phyloP scores from a whole-genome alignment of 179 eudicot genomes.

The Actinidia polygama region DNA sequence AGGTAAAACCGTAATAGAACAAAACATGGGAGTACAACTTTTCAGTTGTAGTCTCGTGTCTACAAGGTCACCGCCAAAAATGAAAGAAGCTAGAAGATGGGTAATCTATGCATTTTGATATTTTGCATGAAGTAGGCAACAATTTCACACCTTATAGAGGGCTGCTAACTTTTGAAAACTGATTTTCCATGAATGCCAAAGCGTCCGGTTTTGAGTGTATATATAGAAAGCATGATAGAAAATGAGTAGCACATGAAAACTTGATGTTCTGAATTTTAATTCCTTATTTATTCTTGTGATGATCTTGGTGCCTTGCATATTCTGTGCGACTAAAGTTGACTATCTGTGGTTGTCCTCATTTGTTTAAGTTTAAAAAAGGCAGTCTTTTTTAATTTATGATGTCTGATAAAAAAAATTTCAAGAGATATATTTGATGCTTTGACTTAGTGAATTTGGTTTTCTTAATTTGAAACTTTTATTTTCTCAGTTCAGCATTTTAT shows the following conservation, averaged over 20 bases:
- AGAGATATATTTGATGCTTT: not conserved
- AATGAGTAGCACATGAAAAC: not conserved
- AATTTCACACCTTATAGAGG: not conserved
- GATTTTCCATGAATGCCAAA: not conserved
- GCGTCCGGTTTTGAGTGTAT: not conserved
- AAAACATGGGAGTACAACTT: not conserved
- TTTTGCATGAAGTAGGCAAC: too few species aligned
- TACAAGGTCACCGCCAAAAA: not conserved
- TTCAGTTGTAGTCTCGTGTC: too few species aligned
- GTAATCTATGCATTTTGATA: not conserved
- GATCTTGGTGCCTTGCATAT: slow-evolving; percentile 7
- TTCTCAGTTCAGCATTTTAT: not conserved
- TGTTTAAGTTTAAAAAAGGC: not conserved
- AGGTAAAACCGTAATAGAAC: not conserved
- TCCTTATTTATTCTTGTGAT: not conserved
- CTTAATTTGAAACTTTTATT: not conserved
- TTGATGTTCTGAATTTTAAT: not conserved
- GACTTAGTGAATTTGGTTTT: not conserved
- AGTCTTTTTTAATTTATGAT: not conserved
- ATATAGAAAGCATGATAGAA: not conserved
- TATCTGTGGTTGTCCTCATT: not conserved
- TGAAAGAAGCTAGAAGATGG: not conserved
- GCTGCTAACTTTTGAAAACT: not conserved
- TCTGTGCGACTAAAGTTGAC: not conserved
- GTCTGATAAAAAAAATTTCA: not conserved